phyloP scores from a whole-genome alignment of 768 basidiomycete species.

The Hygrophorus pudorinus region DNA sequence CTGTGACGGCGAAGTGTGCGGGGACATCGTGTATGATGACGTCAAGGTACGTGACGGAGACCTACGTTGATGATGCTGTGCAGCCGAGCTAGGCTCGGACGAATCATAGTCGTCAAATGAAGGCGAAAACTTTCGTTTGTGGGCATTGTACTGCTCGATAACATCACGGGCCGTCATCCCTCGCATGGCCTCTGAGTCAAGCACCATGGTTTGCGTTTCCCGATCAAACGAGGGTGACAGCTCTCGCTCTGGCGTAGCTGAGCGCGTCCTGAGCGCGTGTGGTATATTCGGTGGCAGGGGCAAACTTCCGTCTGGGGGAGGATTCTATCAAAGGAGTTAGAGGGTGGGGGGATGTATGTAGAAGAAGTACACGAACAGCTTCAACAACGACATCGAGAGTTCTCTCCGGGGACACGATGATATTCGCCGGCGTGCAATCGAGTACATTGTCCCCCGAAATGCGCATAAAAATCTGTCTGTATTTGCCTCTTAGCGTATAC shows the following conservation, averaged over 20 bases:
- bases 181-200: neutral
- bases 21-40: no score
- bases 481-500: conserved; percentile 57
- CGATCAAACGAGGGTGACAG: neutral
- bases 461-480: conserved; percentile 59
- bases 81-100: neutral
- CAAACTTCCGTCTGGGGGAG: conserved; percentile 1
- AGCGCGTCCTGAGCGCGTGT: neutral
- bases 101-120: neutral
- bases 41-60: neutral
- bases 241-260: neutral
- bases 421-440: conserved; percentile 44
- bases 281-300: conserved; percentile 2
- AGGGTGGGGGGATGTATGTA: neutral
- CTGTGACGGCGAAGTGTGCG: no score
- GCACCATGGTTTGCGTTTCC: neutral
- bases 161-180: neutral
- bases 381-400: conserved; percentile 54
- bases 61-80: neutral
- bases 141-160: no score
- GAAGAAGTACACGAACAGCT: conserved; percentile 28
- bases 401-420: conserved; percentile 42
- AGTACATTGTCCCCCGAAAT: conserved; percentile 43
- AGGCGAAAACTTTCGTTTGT: no score
- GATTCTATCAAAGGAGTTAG: conserved; percentile 1